A percentile compares a stretch with the other conserved stretches of the same genome.
Conservation (phyloP, 23 red algal genomes). For the Cyanidioschyzon merolae region DNA sequence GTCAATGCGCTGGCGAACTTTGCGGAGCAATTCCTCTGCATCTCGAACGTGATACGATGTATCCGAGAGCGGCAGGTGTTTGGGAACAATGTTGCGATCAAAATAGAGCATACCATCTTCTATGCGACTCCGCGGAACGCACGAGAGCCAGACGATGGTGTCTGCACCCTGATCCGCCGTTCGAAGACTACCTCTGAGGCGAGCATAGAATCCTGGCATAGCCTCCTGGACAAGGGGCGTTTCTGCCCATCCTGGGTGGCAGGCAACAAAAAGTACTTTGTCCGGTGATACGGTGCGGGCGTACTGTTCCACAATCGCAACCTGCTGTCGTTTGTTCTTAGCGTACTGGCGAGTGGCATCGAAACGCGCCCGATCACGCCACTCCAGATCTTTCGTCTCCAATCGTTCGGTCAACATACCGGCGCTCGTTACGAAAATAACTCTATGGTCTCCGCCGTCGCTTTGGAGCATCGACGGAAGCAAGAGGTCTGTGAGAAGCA, state of each 20-base stretch:
- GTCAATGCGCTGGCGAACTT: background rate
- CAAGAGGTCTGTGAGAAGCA: slow-evolving; percentile 75
- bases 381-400: slow-evolving; percentile 38
- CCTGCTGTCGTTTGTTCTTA: slow-evolving; percentile 61
- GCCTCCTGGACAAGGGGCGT: slow-evolving; percentile 45
- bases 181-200: slow-evolving; percentile 35
- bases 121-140: slow-evolving; percentile 25
- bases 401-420: slow-evolving; percentile 78
- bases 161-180: slow-evolving; percentile 70
- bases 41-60: slow-evolving; percentile 26
- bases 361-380: slow-evolving; percentile 14
- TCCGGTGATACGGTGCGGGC: slow-evolving; percentile 1
- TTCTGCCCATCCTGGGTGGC: slow-evolving; percentile 80
- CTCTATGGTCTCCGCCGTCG: background rate
- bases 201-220: slow-evolving; percentile 62
- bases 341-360: slow-evolving; percentile 57
- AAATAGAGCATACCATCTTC: slow-evolving; percentile 43
- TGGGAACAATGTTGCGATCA: slow-evolving; percentile 31
- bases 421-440: slow-evolving; percentile 60
- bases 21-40: slow-evolving; percentile 6
- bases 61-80: slow-evolving; percentile 40
- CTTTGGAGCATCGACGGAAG: slow-evolving; percentile 26
- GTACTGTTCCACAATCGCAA: slow-evolving; percentile 74
- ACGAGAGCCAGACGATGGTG: slow-evolving; percentile 59
- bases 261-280: slow-evolving; percentile 34